Base-by-base conservation (phyloP, 2,329 filamentous ascomycete genomes). In the Acarospora socialis region DNA sequence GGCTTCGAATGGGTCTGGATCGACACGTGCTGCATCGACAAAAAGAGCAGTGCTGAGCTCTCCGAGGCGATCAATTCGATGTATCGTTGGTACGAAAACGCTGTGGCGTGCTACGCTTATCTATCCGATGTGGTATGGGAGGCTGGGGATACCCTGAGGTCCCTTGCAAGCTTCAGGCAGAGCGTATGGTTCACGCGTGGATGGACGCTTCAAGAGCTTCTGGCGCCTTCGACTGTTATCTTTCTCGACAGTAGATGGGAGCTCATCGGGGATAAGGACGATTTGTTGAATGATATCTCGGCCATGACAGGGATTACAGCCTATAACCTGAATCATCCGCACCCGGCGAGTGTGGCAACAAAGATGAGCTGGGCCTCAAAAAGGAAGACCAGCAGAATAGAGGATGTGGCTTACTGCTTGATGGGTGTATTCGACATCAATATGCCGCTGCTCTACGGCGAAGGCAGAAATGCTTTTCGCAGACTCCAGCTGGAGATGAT, bases 121-220 rank as follows among this genome's bases (percentile, higher is more conserved):
- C 21, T 46, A 14, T 14, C 23, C 5, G 43, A 44, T 34, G 38
- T 38, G 12, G 5, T n/a, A 19, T 19, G n/a, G 10, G 23, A 19
- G 8, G 16, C 14, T n/a, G n/a, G n/a, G 7, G 28, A 30, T 7
- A 18, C 16, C 8, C 16, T 8, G 22, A 23, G 16, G 19, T 16
- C n/a, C 7, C 18, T 13, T 13, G 14, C 22, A n/a, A 17, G 3
- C 4, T 4, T 39, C 17, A 16, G 10, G 16, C 22, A 8, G 37
- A 34, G 43, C 22, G 15, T 25, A 30, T 50, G 47, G 43, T 49
- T 50, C 24, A 42, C 32, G 3, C 28, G 44, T 17, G 46, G 47
- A 10, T 49, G 44, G 46, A 50, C 47, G 3, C 36, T 50, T 9
- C 47, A 49, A 28, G 46, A 50, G 34, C 39, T 50, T 16, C 38